Evolutionary conservation across 2,329 filamentous ascomycete genomes (phyloP), one percentile per base, ranked within the genome.

Genomic region (Aspergillus nomiae): DNA sequence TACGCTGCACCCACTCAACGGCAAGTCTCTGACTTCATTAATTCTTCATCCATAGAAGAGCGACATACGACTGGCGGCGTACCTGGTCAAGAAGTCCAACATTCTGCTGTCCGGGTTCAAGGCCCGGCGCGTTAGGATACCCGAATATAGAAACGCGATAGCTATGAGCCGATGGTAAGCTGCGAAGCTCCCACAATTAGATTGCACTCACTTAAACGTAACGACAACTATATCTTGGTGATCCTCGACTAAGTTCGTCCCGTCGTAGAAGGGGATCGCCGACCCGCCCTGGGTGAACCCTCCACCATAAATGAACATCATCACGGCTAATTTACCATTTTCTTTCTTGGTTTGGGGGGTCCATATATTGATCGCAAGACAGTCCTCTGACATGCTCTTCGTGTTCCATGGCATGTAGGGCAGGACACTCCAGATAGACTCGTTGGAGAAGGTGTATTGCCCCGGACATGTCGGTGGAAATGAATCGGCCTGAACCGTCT

Each of bases 401-500:
- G 55, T 34, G 30, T 66, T 61, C 55, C 63, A 64, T 14, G 62
- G 58, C 19, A 32, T 53, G 50, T 67, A 69, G 3, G 67, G 67
- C 3, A 69, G 59, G n/a, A 67, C 43, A 28, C 50, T 66, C n/a
- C 54, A 64, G 11, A 70, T 68, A 0, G 65, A 65, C 14, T 67
- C 57, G 12, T 60, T 63, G 4, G 63, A 65, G 61, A 58, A 62
- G 2, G 24, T 51, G 11, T 46, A 43, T 6, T 63, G 56, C 5
- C 61, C 61, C 4, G 65, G 51, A 19, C 66, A 69, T 6, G 66
- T 66, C 2, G 62, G 56, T 1, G 58, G 56, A 8, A 64, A 66
- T 80, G 79, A 54, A 2, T 61, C 56, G 2, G 63, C 68, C 48
- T 67, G 45, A 4, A 67, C 50, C 3, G 55, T 46, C 1, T 72